Percentiles rank a stretch among this genome's conserved stretches.
Evolutionary conservation across 1,284 basidiomycete genomes (phyloP).

Genomic region (Pterulicium gracile): DNA sequence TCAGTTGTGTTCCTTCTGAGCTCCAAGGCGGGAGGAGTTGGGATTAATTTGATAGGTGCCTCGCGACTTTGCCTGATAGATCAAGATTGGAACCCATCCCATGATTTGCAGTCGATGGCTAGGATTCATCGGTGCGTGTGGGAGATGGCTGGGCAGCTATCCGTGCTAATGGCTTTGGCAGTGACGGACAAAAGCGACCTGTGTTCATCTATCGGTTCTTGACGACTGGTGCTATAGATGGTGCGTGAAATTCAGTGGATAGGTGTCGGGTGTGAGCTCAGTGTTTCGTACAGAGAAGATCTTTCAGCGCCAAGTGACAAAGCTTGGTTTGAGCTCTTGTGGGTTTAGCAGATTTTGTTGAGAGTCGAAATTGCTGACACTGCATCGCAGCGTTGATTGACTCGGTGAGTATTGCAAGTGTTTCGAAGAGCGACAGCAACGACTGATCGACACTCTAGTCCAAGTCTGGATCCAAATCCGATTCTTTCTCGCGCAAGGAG

Average conservation of each 20-base stretch:
- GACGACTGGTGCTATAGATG: conserved; percentile 72
- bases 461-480: conserved; percentile 50
- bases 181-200: conserved; percentile 89
- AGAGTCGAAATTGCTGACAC: conserved; percentile 7
- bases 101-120: conserved; percentile 96
- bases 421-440: too few relatives aligned
- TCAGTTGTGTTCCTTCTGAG: conserved; percentile 87
- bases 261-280: not conserved
- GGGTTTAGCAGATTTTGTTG: conserved; percentile 20
- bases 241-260: conserved; percentile 23
- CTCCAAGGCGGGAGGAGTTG: conserved; percentile 92
- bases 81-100: conserved; percentile 94
- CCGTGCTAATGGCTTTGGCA: conserved; percentile 19
- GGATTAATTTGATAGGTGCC: conserved; percentile 87
- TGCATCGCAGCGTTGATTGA: conserved; percentile 48
- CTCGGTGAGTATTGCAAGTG: conserved; percentile 30
- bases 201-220: conserved; percentile 93
- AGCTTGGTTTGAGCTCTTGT: conserved; percentile 85
- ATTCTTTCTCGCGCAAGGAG: conserved; percentile 85
- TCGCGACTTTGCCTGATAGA: conserved; percentile 81
- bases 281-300: conserved; percentile 55
- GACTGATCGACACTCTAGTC: too few relatives aligned
- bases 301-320: conserved; percentile 91
- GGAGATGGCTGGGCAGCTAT: conserved; percentile 1
- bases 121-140: conserved; percentile 76